Percentiles rank a stretch among this genome's conserved stretches.
These are phyloP conservation scores for Trichoderma asperelloides DNA, from an alignment of 495 filamentous ascomycete species.

Conservation along the genomic window DNA sequence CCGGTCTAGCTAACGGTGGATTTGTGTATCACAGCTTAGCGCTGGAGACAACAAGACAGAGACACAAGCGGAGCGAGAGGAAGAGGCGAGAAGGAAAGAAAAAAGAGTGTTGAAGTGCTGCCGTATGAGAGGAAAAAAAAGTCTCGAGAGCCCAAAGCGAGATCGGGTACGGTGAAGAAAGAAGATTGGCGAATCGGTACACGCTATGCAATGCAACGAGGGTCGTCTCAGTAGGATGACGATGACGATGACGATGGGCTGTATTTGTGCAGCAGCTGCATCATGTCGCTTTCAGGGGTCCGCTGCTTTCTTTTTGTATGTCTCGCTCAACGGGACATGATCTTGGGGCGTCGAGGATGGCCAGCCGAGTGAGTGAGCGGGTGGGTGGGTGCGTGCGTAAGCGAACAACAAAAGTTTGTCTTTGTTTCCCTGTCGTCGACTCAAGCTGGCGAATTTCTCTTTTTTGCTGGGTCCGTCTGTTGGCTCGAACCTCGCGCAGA, in stretches of 20 bases:
- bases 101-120: neutral
- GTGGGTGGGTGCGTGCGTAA: neutral
- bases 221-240: neutral
- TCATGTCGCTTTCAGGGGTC: neutral
- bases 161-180: conserved; percentile 3
- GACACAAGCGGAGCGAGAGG: neutral
- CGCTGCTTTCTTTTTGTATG: neutral
- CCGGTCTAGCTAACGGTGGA: neutral
- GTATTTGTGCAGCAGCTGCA: neutral
- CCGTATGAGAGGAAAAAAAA: neutral
- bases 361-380: neutral
- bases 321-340: neutral
- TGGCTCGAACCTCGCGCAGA: neutral
- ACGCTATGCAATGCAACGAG: neutral
- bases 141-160: neutral
- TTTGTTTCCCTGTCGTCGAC: neutral
- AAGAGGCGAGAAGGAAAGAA: neutral
- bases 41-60: too few relatives aligned
- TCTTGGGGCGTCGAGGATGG: too few relatives aligned
- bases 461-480: neutral
- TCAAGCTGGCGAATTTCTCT: neutral
- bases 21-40: too few relatives aligned
- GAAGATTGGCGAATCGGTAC: neutral
- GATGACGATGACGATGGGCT: neutral
- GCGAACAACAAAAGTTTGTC: neutral